Evolutionary conservation across 495 filamentous ascomycete species (phyloP).

Genomic region (Lindgomyces ingoldianus): DNA sequence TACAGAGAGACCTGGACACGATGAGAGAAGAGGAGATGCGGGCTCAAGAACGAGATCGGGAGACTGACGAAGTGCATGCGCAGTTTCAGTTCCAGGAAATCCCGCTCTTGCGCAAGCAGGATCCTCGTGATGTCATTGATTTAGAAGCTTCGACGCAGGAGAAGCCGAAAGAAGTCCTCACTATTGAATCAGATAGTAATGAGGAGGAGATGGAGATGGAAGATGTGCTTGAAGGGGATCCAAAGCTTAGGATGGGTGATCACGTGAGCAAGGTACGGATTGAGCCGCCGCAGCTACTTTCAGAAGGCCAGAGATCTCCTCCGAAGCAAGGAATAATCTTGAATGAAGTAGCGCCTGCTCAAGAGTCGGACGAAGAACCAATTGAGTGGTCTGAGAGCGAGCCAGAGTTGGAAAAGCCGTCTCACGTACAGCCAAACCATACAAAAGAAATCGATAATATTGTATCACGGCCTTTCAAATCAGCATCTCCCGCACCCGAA

Average conservation of each 20-base stretch:
- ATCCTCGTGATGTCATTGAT: constrained; percentile 41
- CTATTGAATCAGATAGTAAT: constrained; percentile 42
- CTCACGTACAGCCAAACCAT: constrained; percentile 25
- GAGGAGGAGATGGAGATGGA: constrained; percentile 58
- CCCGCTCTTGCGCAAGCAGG: constrained; percentile 47
- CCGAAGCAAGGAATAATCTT: constrained; percentile 6
- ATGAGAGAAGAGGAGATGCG: constrained; percentile 42
- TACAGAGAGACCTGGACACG: constrained; percentile 42
- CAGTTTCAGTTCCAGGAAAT: constrained; percentile 45
- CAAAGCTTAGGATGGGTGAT: constrained; percentile 47
- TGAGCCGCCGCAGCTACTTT: constrained; percentile 44
- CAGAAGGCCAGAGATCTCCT: constrained; percentile 9
- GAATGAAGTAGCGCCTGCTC: neutral
- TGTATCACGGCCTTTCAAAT: constrained; percentile 23
- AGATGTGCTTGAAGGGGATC: constrained; percentile 45
- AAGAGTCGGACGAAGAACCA: constrained; percentile 38
- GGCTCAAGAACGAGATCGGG: constrained; percentile 34
- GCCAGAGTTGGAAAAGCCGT: constrained; percentile 37
- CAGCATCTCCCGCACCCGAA: constrained; percentile 36
- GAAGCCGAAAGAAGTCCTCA: constrained; percentile 37
- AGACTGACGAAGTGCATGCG: constrained; percentile 25
- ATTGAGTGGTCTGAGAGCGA: constrained; percentile 49
- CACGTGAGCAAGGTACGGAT: constrained; percentile 46
- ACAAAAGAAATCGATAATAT: neutral
- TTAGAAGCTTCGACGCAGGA: constrained; percentile 32